Conservation (phyloP, 164 flowering plant genomes). For the Vitis vinifera region ASM3070453v1 NC_081822.1:1747501-1748000, state of each 20-base stretch:
- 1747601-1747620: conserved; percentile 5
- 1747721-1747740: neutral
- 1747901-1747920: too few relatives aligned
- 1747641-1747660: neutral
- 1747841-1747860: too few relatives aligned
- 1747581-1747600: conserved; percentile 8
- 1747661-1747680: conserved; percentile 6
- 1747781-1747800: neutral
- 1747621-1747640: conserved; percentile 1
- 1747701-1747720: conserved; percentile 8
- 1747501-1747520: too few relatives aligned
- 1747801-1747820: too few relatives aligned
- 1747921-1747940: too few relatives aligned
- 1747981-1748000: too few relatives aligned
- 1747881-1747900: too few relatives aligned
- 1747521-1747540: too few relatives aligned
- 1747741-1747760: neutral
- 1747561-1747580: neutral
- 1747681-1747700: neutral
- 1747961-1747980: too few relatives aligned
- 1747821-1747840: too few relatives aligned
- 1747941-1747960: too few relatives aligned
- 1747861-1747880: too few relatives aligned
- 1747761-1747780: neutral
- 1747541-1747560: neutral